Evolutionary conservation across 495 filamentous ascomycete species (phyloP).

Genomic region (Astrothelium macrocarpum): DNA sequence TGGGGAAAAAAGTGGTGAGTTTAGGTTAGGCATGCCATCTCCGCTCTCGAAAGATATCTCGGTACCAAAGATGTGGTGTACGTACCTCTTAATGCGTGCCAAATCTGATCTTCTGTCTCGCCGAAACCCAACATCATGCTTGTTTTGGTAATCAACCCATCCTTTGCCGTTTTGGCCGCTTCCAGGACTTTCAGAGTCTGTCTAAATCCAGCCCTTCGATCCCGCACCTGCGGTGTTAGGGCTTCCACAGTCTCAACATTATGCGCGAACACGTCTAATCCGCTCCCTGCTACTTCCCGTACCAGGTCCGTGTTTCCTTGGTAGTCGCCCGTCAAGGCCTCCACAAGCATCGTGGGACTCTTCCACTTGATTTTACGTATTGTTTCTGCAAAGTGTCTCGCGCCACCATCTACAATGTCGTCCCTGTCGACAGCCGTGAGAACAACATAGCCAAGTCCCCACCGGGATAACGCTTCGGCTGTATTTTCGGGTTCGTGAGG

Average conservation of each 20-base stretch:
- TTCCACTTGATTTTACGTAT: slow-evolving; percentile 91
- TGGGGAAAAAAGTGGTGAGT: slow-evolving; percentile 9
- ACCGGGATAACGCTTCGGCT: slow-evolving; percentile 81
- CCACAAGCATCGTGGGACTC: slow-evolving; percentile 76
- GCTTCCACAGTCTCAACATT: slow-evolving; percentile 94
- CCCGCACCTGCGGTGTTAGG: slow-evolving; percentile 78
- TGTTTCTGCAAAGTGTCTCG: slow-evolving; percentile 86
- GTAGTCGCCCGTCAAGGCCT: slow-evolving; percentile 89
- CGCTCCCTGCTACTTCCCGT: slow-evolving; percentile 66
- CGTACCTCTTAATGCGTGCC: slow-evolving; percentile 61
- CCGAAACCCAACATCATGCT: slow-evolving; percentile 94
- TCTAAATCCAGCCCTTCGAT: slow-evolving; percentile 81
- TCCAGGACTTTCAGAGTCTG: slow-evolving; percentile 74
- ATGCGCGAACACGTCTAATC: slow-evolving; percentile 92
- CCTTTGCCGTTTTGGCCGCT: slow-evolving; percentile 65
- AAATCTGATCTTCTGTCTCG: slow-evolving; percentile 83
- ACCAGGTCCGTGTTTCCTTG: slow-evolving; percentile 76
- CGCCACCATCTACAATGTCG: slow-evolving; percentile 81
- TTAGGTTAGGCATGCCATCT: too few species aligned
- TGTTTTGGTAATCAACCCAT: slow-evolving; percentile 86
- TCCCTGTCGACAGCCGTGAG: slow-evolving; percentile 90
- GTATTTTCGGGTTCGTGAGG: slow-evolving; percentile 96
- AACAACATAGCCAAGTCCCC: slow-evolving; percentile 94
- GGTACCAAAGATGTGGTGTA: not conserved
- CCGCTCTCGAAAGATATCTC: too few species aligned